These are phyloP conservation scores for Aureobasidium uvarum DNA, from an alignment of 2,329 filamentous ascomycete species.

Conservation along the genomic window DNA sequence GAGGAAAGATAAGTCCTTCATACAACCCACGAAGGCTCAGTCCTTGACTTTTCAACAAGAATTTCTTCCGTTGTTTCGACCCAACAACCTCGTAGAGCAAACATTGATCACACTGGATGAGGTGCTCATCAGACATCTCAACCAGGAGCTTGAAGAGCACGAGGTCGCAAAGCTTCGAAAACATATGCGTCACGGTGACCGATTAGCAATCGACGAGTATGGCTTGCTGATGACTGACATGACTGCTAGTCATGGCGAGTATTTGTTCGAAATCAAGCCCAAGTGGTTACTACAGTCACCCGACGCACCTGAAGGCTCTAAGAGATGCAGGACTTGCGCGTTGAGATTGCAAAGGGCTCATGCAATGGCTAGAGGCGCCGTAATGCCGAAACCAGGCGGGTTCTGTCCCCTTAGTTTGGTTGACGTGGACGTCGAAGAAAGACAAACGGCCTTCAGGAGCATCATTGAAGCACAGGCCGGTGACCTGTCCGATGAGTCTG, in stretches of 20 bases:
- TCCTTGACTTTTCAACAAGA: slow-evolving; percentile 32
- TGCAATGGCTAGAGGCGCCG: slow-evolving; percentile 6
- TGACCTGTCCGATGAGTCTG: neutral
- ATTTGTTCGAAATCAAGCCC: slow-evolving; percentile 46
- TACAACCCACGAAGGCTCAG: slow-evolving; percentile 34
- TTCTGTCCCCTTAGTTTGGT: slow-evolving; percentile 46
- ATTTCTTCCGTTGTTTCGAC: slow-evolving; percentile 36
- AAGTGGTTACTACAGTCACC: slow-evolving; percentile 52
- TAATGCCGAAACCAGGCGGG: neutral
- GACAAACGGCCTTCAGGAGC: slow-evolving; percentile 31
- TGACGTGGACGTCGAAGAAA: slow-evolving; percentile 33
- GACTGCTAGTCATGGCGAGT: slow-evolving; percentile 34
- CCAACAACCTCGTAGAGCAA: slow-evolving; percentile 36
- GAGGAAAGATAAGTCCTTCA: slow-evolving; percentile 37
- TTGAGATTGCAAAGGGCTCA: slow-evolving; percentile 40
- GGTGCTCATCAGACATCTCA: slow-evolving; percentile 31
- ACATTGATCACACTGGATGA: slow-evolving; percentile 33
- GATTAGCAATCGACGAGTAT: slow-evolving; percentile 33
- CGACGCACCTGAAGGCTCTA: slow-evolving; percentile 42
- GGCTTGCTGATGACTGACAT: slow-evolving; percentile 41
- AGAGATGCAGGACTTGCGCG: slow-evolving; percentile 50
- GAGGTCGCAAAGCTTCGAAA: slow-evolving; percentile 29
- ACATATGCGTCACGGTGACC: slow-evolving; percentile 32
- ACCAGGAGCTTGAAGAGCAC: slow-evolving; percentile 30
- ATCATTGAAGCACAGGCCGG: slow-evolving; percentile 30